phyloP scores from a whole-genome alignment of 2,329 filamentous ascomycete genomes.

The Cercospora zeina region DNA sequence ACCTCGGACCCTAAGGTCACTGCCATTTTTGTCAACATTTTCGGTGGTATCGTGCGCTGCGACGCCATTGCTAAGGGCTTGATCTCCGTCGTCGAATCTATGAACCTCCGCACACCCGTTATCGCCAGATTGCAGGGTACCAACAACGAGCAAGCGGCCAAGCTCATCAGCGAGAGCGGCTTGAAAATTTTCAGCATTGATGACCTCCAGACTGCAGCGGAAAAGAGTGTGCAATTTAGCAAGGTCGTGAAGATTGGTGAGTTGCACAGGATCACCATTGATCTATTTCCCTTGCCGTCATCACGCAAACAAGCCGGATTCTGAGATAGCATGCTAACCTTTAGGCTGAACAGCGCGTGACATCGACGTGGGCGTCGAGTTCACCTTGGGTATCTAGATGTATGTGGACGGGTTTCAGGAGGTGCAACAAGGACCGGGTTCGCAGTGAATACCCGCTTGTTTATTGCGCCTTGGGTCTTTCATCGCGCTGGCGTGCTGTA shows the following conservation, averaged over 20 bases:
- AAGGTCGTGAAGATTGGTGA: constrained; percentile 98
- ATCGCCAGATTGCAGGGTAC: constrained; percentile 97
- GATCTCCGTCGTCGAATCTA: constrained; percentile 88
- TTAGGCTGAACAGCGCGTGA: constrained; percentile 66
- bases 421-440: background rate
- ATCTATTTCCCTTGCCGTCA: background rate
- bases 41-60: constrained; percentile 96
- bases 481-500: constrained; percentile 15
- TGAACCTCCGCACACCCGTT: constrained; percentile 95
- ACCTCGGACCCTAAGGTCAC: constrained; percentile 97
- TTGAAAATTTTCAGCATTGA: constrained; percentile 99
- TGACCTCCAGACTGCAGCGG: constrained; percentile 92
- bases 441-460: constrained; percentile 5
- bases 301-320: constrained; percentile 12
- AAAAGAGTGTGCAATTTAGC: constrained; percentile 98
- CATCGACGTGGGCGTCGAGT: constrained; percentile 96
- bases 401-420: constrained; percentile 3
- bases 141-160: constrained; percentile 93
- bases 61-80: constrained; percentile 96
- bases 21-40: constrained; percentile 99
- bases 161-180: constrained; percentile 91
- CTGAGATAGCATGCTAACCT: constrained; percentile 15
- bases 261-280: constrained; percentile 41
- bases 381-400: constrained; percentile 84
- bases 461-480: constrained; percentile 7